A percentile compares a stretch with the other conserved stretches of the same genome.
Conservation (phyloP, 257 asterid genomes). For the Handroanthus guayacan region DNA sequence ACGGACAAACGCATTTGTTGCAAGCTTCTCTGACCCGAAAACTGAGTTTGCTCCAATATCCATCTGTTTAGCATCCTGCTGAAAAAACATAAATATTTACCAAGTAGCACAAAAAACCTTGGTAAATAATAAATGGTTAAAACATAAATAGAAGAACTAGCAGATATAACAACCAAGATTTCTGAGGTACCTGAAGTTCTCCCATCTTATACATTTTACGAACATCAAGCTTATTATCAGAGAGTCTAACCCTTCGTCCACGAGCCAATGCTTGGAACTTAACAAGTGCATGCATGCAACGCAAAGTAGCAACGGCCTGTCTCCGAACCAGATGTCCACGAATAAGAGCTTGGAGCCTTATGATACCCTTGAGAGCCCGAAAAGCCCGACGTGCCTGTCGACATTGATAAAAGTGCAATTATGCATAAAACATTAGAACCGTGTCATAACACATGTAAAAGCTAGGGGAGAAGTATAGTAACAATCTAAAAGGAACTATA, state of each 20-base stretch:
- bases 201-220: constrained; percentile 24
- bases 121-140: neutral
- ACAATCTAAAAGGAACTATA: constrained; percentile 8
- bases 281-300: constrained; percentile 78
- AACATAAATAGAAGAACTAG: neutral
- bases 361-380: constrained; percentile 87
- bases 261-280: constrained; percentile 76
- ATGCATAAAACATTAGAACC: neutral
- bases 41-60: constrained; percentile 39
- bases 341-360: constrained; percentile 92
- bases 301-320: constrained; percentile 86
- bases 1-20: constrained; percentile 51
- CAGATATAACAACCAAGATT: neutral
- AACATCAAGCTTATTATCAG: constrained; percentile 34
- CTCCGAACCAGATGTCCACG: constrained; percentile 95
- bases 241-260: constrained; percentile 59
- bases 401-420: constrained; percentile 25
- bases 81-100: constrained; percentile 13
- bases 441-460: neutral
- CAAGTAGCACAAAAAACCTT: constrained; percentile 13
- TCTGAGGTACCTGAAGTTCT: constrained; percentile 36
- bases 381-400: constrained; percentile 91
- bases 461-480: neutral
- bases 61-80: constrained; percentile 48
- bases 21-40: constrained; percentile 52